Percentiles rank a stretch among this genome's conserved stretches.
Conservation (phyloP, 169 alveolate species). For the Plasmodium cynomolgi region DNA sequence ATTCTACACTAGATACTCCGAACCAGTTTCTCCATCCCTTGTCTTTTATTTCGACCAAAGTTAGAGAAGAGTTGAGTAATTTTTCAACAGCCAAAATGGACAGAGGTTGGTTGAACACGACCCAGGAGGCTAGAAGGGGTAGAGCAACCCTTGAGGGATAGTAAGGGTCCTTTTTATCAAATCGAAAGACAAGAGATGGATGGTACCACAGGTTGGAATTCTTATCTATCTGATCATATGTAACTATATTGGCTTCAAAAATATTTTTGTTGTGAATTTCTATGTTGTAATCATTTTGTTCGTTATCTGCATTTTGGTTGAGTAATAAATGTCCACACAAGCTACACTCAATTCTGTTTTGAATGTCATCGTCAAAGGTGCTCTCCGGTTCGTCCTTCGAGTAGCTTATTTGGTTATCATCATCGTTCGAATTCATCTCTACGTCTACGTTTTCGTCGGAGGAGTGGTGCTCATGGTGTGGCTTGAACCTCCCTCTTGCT, state of each 20-base stretch:
- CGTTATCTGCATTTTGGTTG: slow-evolving; percentile 77
- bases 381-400: slow-evolving; percentile 33
- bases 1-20: slow-evolving; percentile 65
- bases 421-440: slow-evolving; percentile 23
- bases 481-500: background rate
- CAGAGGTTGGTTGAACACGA: slow-evolving; percentile 90
- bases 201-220: slow-evolving; percentile 92
- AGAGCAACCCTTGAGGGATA: slow-evolving; percentile 91
- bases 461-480: background rate
- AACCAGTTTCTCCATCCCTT: slow-evolving; percentile 76
- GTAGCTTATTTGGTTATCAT: slow-evolving; percentile 1
- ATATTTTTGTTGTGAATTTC: slow-evolving; percentile 77
- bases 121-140: slow-evolving; percentile 92
- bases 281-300: slow-evolving; percentile 39
- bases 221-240: slow-evolving; percentile 85
- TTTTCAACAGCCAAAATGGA: slow-evolving; percentile 86
- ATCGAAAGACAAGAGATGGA: slow-evolving; percentile 91
- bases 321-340: slow-evolving; percentile 88
- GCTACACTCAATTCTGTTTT: slow-evolving; percentile 75
- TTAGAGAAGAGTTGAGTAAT: slow-evolving; percentile 78
- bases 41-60: slow-evolving; percentile 40
- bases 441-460: background rate
- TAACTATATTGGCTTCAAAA: slow-evolving; percentile 83
- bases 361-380: slow-evolving; percentile 54
- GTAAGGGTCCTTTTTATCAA: slow-evolving; percentile 90